phyloP scores from a whole-genome alignment of 2,329 filamentous ascomycete genomes.

The Pyricularia sp. region DNA sequence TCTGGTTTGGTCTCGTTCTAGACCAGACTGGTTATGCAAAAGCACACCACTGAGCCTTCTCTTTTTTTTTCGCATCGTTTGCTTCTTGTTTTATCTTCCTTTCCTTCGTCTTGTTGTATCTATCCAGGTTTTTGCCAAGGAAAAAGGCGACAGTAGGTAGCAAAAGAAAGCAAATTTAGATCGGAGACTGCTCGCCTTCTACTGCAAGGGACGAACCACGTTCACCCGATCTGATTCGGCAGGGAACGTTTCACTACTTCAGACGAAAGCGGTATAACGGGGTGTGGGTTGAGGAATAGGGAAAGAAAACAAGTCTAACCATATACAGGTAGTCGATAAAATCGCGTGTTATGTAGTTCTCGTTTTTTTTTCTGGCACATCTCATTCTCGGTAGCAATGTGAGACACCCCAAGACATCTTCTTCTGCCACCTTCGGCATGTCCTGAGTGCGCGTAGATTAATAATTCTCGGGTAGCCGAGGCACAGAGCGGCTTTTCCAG shows the following conservation, averaged over 20 bases:
- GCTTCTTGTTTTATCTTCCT: not conserved
- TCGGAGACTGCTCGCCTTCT: not conserved
- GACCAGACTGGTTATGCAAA: not conserved
- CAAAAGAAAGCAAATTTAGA: not conserved
- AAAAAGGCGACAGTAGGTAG: no score
- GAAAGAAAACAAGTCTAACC: not conserved
- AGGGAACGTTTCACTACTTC: not conserved
- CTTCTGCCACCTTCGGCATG: not conserved
- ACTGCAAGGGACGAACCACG: not conserved
- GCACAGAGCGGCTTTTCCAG: no score
- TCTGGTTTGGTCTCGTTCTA: not conserved
- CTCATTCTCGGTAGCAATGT: no score
- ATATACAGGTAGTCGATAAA: not conserved
- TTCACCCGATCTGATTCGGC: not conserved
- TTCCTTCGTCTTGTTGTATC: not conserved
- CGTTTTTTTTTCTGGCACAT: not conserved
- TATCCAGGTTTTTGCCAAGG: not conserved
- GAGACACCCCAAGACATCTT: not conserved
- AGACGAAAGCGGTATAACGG: not conserved
- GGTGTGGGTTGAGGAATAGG: not conserved
- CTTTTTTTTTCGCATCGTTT: not conserved
- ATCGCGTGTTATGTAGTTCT: not conserved
- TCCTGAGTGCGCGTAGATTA: no score
- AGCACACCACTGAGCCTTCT: not conserved
- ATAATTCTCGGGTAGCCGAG: no score